These are phyloP conservation scores for Pleodorina starrii DNA, from an alignment of 139 green algal species.

Conservation along the genomic window DNA sequence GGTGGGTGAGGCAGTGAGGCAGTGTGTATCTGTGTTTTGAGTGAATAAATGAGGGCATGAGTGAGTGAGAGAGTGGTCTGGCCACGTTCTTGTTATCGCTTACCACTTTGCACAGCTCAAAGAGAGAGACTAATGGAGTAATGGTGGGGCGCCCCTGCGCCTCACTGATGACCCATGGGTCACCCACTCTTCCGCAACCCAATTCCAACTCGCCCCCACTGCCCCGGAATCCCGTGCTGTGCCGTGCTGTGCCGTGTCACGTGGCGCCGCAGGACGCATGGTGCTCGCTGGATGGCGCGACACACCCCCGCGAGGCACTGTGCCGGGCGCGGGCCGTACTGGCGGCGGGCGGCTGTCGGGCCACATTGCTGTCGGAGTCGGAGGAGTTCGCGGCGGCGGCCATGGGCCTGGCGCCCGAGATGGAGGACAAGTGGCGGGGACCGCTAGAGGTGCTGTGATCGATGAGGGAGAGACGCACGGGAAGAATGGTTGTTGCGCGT, in stretches of 20 bases:
- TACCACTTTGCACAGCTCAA: too few species aligned
- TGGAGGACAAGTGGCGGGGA: neutral
- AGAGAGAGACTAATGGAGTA: too few species aligned
- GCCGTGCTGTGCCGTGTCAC: neutral
- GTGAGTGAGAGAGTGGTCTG: neutral
- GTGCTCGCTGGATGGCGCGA: neutral
- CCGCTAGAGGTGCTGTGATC: too few species aligned
- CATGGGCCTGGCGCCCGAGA: neutral
- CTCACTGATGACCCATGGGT: neutral
- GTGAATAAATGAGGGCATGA: too few species aligned
- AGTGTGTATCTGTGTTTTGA: too few species aligned
- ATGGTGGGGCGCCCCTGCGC: too few species aligned
- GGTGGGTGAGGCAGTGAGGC: too few species aligned
- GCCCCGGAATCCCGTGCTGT: neutral
- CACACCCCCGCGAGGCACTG: neutral
- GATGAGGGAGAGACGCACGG: too few species aligned
- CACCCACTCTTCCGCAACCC: neutral
- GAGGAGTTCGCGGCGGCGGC: constrained; percentile 13
- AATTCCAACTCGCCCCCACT: neutral
- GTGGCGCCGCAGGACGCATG: neutral
- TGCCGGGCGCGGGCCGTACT: neutral
- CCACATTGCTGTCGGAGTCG: neutral
- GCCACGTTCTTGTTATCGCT: neutral
- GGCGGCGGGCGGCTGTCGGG: neutral
- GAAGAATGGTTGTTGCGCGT: too few species aligned